phyloP scores from a whole-genome alignment of 2,329 filamentous ascomycete genomes.

The Cordyceps tenuipes region DNA sequence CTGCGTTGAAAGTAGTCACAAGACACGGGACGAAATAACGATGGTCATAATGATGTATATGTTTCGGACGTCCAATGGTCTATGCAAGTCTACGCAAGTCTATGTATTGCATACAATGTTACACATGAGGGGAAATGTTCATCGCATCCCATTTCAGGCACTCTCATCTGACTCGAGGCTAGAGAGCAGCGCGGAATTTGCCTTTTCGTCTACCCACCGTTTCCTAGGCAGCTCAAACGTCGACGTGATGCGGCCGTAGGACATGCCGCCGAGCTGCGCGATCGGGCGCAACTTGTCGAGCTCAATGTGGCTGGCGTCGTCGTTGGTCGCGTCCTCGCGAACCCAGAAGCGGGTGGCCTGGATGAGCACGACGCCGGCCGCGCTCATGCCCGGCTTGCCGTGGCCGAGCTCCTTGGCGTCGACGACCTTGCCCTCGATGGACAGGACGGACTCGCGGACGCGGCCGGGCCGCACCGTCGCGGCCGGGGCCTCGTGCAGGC shows the following conservation, averaged over 20 bases:
- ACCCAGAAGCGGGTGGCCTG: conserved; percentile 24
- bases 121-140: neutral
- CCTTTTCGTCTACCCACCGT: conserved; percentile 18
- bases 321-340: conserved; percentile 19
- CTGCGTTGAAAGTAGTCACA: neutral
- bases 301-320: conserved; percentile 18
- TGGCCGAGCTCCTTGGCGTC: conserved; percentile 22
- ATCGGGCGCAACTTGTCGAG: conserved; percentile 18
- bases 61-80: neutral
- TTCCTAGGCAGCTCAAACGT: conserved; percentile 20
- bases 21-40: neutral
- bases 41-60: neutral
- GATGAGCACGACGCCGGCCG: conserved; percentile 19
- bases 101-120: neutral
- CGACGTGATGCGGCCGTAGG: conserved; percentile 18
- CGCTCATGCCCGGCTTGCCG: conserved; percentile 16
- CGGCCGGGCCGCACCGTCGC: conserved; percentile 19
- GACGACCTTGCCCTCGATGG: conserved; percentile 21
- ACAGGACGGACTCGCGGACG: conserved; percentile 21
- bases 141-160: neutral
- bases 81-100: neutral
- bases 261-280: conserved; percentile 20
- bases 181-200: conserved; percentile 14
- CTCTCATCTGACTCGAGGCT: conserved; percentile 8
- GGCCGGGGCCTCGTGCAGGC: conserved; percentile 27